Evolutionary conservation across 495 filamentous ascomycete species (phyloP).

Genomic region (Neurospora pannonica): DNA sequence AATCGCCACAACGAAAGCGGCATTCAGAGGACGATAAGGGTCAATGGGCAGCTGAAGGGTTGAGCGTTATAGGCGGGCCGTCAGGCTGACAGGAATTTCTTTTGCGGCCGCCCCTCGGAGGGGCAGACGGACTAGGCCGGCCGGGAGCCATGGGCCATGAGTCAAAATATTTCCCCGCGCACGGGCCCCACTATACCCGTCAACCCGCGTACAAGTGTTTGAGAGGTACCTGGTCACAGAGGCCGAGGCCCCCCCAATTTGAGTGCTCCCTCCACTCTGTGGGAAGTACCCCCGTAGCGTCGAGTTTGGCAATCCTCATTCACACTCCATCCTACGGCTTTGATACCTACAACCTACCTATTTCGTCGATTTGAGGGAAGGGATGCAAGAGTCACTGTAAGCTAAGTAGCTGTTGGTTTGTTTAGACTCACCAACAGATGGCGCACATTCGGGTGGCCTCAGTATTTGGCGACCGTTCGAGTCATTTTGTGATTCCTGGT

Average conservation of each 20-base stretch:
- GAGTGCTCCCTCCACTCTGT: background rate
- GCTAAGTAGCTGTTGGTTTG: background rate
- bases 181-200: background rate
- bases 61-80: background rate
- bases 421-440: background rate
- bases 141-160: background rate
- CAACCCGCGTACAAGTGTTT: background rate
- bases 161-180: background rate
- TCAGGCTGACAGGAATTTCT: background rate
- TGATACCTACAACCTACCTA: background rate
- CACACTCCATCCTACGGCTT: background rate
- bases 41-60: conserved; percentile 8
- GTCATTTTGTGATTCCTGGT: background rate
- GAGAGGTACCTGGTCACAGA: background rate
- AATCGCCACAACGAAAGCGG: conserved; percentile 21
- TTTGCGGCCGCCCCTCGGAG: background rate
- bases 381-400: background rate
- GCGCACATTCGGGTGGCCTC: background rate
- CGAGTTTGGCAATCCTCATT: background rate
- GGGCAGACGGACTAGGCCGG: background rate
- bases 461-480: background rate
- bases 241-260: background rate
- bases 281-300: background rate
- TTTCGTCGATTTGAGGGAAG: background rate
- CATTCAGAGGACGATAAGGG: conserved; percentile 22